These are phyloP conservation scores for Starmerella kuoi DNA, from an alignment of 805 yeast species.

Conservation along the genomic window DNA sequence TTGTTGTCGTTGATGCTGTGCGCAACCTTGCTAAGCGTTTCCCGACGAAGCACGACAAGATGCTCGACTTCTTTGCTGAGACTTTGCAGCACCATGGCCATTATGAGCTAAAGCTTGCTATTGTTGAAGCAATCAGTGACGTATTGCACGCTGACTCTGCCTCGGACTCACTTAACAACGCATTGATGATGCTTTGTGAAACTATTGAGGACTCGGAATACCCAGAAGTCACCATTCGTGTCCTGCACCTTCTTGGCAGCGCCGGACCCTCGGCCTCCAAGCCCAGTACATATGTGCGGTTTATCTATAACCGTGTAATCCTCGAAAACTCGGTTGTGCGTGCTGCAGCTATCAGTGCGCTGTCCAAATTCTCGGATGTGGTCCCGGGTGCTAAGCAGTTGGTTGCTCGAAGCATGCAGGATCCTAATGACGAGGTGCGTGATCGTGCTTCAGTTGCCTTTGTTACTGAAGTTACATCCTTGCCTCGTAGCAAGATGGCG, in stretches of 20 bases:
- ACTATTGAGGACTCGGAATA: slow-evolving; percentile 97
- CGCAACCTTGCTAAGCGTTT: slow-evolving; percentile 84
- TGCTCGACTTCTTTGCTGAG: slow-evolving; percentile 71
- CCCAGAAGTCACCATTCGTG: slow-evolving; percentile 85
- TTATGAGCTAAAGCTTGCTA: slow-evolving; percentile 66
- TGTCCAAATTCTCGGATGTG: slow-evolving; percentile 77
- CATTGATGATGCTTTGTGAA: slow-evolving; percentile 83
- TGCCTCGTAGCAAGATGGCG: slow-evolving; percentile 56
- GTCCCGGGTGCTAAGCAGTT: slow-evolving; percentile 64
- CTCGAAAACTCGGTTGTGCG: slow-evolving; percentile 90
- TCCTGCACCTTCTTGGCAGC: slow-evolving; percentile 80
- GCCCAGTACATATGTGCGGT: slow-evolving; percentile 87
- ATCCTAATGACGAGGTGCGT: slow-evolving; percentile 92
- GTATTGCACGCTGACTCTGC: slow-evolving; percentile 43
- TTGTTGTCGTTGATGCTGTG: slow-evolving; percentile 89
- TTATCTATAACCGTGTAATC: slow-evolving; percentile 91
- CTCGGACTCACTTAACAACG: slow-evolving; percentile 29
- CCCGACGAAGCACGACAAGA: slow-evolving; percentile 76
- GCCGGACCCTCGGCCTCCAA: slow-evolving; percentile 82
- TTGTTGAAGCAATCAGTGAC: slow-evolving; percentile 87
- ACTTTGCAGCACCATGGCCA: slow-evolving; percentile 87
- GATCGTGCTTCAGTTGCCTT: slow-evolving; percentile 88
- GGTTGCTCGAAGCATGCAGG: slow-evolving; percentile 71
- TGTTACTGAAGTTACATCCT: slow-evolving; percentile 39
- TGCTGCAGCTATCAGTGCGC: slow-evolving; percentile 87